Evolutionary conservation across 1,284 basidiomycete species (phyloP).

Genomic region (Ceratobasidium papillatum): DNA sequence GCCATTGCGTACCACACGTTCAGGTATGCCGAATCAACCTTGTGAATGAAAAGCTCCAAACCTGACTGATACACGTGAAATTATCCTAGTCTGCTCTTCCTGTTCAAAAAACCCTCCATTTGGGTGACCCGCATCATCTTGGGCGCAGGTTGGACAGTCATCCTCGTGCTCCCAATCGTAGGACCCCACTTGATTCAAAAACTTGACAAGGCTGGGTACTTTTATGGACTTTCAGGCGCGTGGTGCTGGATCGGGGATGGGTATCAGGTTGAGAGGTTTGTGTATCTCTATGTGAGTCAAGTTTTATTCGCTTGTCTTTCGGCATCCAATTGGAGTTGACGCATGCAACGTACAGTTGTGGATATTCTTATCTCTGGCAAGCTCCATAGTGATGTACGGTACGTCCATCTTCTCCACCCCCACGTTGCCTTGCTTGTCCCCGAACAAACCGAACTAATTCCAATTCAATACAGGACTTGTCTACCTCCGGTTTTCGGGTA

Average conservation of each 20-base stretch:
- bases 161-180: slow-evolving; percentile 23
- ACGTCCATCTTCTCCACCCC: not conserved
- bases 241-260: slow-evolving; percentile 35
- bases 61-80: not conserved
- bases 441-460: not conserved
- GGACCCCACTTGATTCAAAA: slow-evolving; percentile 24
- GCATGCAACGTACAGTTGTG: not conserved
- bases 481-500: slow-evolving; percentile 22
- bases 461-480: slow-evolving; percentile 1
- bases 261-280: slow-evolving; percentile 21
- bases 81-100: not conserved
- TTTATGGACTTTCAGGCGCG: slow-evolving; percentile 34
- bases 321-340: not conserved
- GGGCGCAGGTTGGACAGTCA: slow-evolving; percentile 2
- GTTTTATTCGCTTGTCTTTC: not conserved
- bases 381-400: slow-evolving; percentile 32
- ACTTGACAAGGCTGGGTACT: slow-evolving; percentile 7
- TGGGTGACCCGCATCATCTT: slow-evolving; percentile 8
- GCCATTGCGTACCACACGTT: slow-evolving; percentile 26
- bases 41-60: not conserved
- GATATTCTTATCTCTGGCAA: slow-evolving; percentile 23
- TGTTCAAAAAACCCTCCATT: slow-evolving; percentile 15
- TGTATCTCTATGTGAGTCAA: slow-evolving; percentile 19
- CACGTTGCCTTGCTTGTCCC: no score
- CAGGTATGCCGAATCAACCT: not conserved